Evolutionary conservation across 768 basidiomycete species (phyloP).

Genomic region (Coprinopsis cinerea): DNA sequence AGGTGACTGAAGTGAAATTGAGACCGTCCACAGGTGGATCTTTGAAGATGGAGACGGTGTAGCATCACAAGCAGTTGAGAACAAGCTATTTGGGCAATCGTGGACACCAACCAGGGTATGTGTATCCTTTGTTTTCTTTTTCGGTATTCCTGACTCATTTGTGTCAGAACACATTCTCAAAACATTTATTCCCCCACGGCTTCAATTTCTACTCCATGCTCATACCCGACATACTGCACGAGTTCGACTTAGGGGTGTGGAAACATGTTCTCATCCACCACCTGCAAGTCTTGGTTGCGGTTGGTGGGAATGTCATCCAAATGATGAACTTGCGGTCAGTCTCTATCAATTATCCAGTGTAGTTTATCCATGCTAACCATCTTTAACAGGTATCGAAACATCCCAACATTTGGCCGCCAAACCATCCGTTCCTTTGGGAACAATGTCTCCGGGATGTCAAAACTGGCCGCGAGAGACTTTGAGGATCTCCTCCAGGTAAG

Average conservation of each 20-base stretch:
- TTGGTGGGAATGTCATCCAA: too few relatives aligned
- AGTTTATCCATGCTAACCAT: too few relatives aligned
- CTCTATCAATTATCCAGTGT: too few relatives aligned
- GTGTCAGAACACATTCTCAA: constrained; percentile 28
- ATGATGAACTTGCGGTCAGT: too few relatives aligned
- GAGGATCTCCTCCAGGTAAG: constrained; percentile 33
- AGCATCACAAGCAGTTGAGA: too few relatives aligned
- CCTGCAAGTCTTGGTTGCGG: constrained; percentile 27
- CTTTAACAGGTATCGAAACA: constrained; percentile 17
- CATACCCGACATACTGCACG: constrained; percentile 32
- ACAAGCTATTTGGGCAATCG: too few relatives aligned
- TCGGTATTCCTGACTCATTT: too few relatives aligned
- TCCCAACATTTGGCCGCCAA: constrained; percentile 20
- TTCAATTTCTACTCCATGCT: constrained; percentile 26
- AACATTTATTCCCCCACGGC: constrained; percentile 7
- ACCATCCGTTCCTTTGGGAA: constrained; percentile 25
- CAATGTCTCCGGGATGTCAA: constrained; percentile 26
- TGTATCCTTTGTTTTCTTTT: too few relatives aligned
- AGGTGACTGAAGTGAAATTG: too few relatives aligned
- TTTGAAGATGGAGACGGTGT: too few relatives aligned
- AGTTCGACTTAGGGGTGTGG: constrained; percentile 34
- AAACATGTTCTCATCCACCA: constrained; percentile 32
- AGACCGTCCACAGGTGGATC: too few relatives aligned
- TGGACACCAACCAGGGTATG: too few relatives aligned
- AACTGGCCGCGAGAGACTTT: constrained; percentile 29